Conservation (phyloP, 805 yeast genomes). For the Yamadazyma sp. region DNA sequence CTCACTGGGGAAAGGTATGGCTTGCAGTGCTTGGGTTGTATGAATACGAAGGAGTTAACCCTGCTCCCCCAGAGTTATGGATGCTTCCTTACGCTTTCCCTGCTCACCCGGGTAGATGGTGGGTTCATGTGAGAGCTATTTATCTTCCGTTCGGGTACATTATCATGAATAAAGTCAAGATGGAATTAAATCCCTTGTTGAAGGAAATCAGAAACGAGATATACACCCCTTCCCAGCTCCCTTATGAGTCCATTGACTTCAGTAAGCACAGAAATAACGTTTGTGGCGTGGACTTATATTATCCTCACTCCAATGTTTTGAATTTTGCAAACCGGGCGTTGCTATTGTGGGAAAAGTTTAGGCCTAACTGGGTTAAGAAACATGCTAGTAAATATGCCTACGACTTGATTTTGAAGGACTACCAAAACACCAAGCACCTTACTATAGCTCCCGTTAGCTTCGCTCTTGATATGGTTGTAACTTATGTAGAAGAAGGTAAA, state of each 20-base stretch:
- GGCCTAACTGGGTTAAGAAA: constrained; percentile 73
- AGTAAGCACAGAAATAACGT: constrained; percentile 73
- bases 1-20: constrained; percentile 99
- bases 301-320: constrained; percentile 79
- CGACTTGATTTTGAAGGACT: constrained; percentile 69
- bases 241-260: constrained; percentile 70
- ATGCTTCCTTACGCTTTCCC: constrained; percentile 77
- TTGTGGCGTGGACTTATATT: constrained; percentile 89
- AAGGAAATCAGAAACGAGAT: constrained; percentile 72
- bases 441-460: constrained; percentile 94
- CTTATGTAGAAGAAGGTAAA: constrained; percentile 67
- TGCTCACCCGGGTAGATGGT: constrained; percentile 94
- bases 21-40: constrained; percentile 76
- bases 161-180: constrained; percentile 53
- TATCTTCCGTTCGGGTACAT: constrained; percentile 86
- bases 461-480: constrained; percentile 76
- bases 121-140: constrained; percentile 97
- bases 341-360: constrained; percentile 63
- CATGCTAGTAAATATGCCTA: constrained; percentile 53
- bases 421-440: constrained; percentile 72
- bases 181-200: constrained; percentile 64
- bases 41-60: constrained; percentile 96
- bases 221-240: constrained; percentile 48
- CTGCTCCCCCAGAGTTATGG: constrained; percentile 97
- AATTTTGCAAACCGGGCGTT: constrained; percentile 61